Conservation (phyloP, 306 rosid species). For the Lathyrus tuberosus region DNA sequence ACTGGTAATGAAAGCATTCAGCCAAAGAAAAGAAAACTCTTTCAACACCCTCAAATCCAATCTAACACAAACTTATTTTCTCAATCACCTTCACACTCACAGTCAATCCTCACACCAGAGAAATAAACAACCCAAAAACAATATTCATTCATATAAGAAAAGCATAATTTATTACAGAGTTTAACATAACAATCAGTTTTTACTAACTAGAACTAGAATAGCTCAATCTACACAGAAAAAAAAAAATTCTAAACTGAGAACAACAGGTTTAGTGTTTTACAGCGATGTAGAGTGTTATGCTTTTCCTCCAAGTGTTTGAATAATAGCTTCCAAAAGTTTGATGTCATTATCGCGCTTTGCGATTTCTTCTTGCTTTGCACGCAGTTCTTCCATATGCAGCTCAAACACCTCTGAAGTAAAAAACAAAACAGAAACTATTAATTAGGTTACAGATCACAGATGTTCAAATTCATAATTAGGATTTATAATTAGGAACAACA, state of each 20-base stretch:
- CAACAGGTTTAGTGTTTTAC: slow-evolving; percentile 26
- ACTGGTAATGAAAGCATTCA: not conserved
- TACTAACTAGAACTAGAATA: slow-evolving; percentile 29
- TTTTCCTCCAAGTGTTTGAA: slow-evolving; percentile 84
- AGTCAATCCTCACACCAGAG: not conserved
- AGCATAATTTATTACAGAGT: slow-evolving; percentile 7
- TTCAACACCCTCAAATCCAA: slow-evolving; percentile 17
- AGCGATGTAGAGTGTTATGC: slow-evolving; percentile 42
- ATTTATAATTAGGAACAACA: slow-evolving; percentile 3
- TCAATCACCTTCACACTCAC: not conserved
- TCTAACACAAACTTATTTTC: not conserved
- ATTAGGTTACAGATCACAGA: slow-evolving; percentile 28
- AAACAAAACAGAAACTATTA: slow-evolving; percentile 26
- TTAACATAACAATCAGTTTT: slow-evolving; percentile 5
- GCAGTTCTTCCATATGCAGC: slow-evolving; percentile 95
- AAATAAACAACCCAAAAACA: slow-evolving; percentile 10
- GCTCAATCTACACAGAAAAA: slow-evolving; percentile 39
- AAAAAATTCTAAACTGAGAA: slow-evolving; percentile 15
- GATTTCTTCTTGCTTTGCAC: slow-evolving; percentile 80
- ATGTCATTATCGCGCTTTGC: slow-evolving; percentile 82
- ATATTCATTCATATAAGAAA: slow-evolving; percentile 5
- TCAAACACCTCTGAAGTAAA: slow-evolving; percentile 75
- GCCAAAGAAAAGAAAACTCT: not conserved
- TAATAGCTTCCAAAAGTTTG: slow-evolving; percentile 82
- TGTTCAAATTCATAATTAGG: not conserved